Evolutionary conservation across 768 basidiomycete genomes (phyloP).

Genomic region (Grammothele lineata): DNA sequence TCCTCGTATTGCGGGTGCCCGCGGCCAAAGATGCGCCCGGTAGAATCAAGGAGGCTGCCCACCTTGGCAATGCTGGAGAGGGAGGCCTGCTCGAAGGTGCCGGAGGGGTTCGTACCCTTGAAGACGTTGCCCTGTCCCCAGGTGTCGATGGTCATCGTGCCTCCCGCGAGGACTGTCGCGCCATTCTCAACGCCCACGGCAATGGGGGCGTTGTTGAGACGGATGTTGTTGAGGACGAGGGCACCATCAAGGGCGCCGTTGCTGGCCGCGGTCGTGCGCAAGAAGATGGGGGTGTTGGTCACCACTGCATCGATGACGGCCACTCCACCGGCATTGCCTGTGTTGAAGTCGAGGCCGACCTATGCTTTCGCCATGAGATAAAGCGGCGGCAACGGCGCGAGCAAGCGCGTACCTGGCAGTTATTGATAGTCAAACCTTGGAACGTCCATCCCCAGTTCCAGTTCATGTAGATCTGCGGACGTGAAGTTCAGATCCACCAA

Average conservation of each 20-base stretch:
- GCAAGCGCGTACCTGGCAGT: constrained; percentile 30
- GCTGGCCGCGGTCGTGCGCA: constrained; percentile 45
- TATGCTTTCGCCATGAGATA: too few relatives aligned
- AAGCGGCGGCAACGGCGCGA: not conserved
- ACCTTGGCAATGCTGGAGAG: constrained; percentile 51
- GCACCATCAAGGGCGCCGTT: constrained; percentile 49
- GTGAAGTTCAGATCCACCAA: not conserved
- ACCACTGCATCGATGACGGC: constrained; percentile 64
- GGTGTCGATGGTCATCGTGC: constrained; percentile 52
- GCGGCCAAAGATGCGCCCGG: constrained; percentile 60
- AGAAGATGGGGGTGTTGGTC: constrained; percentile 58
- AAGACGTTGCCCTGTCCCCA: constrained; percentile 81
- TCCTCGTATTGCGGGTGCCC: constrained; percentile 55
- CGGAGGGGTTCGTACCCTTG: constrained; percentile 41
- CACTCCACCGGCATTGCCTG: constrained; percentile 37
- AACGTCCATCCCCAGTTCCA: constrained; percentile 44
- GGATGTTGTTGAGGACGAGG: constrained; percentile 61
- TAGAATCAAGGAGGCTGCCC: constrained; percentile 46
- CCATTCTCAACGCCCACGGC: constrained; percentile 57
- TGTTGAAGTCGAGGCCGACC: constrained; percentile 21
- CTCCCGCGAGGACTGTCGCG: constrained; percentile 42
- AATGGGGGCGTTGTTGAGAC: constrained; percentile 53
- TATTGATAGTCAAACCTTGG: constrained; percentile 42
- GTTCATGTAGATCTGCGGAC: constrained; percentile 16
- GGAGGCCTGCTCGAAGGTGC: constrained; percentile 47